Evolutionary conservation across 164 flowering plant genomes (phyloP).

Genomic region (Vitis rotundifolia): DNA sequence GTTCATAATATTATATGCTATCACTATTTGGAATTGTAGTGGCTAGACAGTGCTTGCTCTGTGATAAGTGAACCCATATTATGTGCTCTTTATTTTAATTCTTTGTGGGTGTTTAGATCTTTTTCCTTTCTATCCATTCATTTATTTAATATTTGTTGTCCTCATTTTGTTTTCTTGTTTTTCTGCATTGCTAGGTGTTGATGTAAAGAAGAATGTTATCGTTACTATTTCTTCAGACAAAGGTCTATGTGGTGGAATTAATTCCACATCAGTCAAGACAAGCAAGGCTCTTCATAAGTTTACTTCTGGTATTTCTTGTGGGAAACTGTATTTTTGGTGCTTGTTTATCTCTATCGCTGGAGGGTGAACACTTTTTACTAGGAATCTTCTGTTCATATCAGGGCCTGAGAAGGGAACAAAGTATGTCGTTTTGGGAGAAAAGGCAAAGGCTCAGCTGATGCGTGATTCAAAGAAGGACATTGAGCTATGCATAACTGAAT

Average conservation of each 20-base stretch:
- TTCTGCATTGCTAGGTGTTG: conserved; percentile 52
- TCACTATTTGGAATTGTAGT: too few species aligned
- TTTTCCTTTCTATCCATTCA: neutral
- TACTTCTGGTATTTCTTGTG: conserved; percentile 54
- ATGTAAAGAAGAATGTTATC: conserved; percentile 86
- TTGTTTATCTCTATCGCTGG: neutral
- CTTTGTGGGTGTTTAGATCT: neutral
- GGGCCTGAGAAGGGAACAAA: conserved; percentile 86
- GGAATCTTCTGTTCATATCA: conserved; percentile 16
- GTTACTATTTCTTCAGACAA: conserved; percentile 89
- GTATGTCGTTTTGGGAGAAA: conserved; percentile 87
- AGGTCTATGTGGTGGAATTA: conserved; percentile 99
- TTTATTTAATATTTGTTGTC: neutral
- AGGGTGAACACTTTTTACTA: conserved; percentile 1
- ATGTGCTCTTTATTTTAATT: neutral
- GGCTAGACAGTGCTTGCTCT: too few species aligned
- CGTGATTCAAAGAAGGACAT: conserved; percentile 91
- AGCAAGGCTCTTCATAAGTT: conserved; percentile 77
- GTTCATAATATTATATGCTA: too few species aligned
- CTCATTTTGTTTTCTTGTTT: neutral
- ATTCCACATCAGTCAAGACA: conserved; percentile 83
- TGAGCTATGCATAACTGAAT: conserved; percentile 60
- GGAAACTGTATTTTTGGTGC: conserved; percentile 4
- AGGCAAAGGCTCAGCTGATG: conserved; percentile 82
- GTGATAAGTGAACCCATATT: too few species aligned